Evolutionary conservation across 148 eudicot species (phyloP), one percentile per base, ranked within the genome.

Genomic region (Vaccinium corymbosum): DNA sequence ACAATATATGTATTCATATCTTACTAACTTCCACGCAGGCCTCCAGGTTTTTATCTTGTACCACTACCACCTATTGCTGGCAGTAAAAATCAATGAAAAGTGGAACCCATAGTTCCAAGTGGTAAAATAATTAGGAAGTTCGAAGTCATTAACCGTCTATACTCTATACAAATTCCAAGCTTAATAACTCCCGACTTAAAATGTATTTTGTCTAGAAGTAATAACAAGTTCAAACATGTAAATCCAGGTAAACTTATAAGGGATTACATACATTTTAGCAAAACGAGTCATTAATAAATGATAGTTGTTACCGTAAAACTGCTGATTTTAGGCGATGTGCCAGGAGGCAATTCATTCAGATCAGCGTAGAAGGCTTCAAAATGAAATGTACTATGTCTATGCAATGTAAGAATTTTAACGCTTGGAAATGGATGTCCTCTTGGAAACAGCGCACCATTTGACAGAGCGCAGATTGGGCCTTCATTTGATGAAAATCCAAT

Each of bases 341-440:
- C 92, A 49, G 91, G 83, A 86, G 99, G 98, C 86, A 97, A 76
- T 82, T 94, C 98, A 85, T 87, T 81, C 87, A 86, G 84, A 78
- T 93, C 87, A 75, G 90, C 84, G 48, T 93, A 95, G 83, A 87
- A 92, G 84, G 96, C 94, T 90, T 90, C 93, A 84, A 97, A 8
- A 61, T 89, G 87, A 83, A 91, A 94, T 76, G 87, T 86, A 79
- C 86, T 83, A 81, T 88, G 87, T 85, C 91, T 92, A 68, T 79
- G 87, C 88, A 95, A 85, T 52, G 92, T 84, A 74, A 97, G 88
- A 76, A 95, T 79, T 87, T 95, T 97, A 22, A 90, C 84, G 82
- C 98, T 97, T 81, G 98, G 99, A 81, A 97, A 88, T 82, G 93
- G 87, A 89, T 90, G 93, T 51, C 96, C 94, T 89, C 88, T 93